These are phyloP conservation scores for Phoma sp. DNA, from an alignment of 2,329 filamentous ascomycete genomes.

Conservation along the genomic window DNA sequence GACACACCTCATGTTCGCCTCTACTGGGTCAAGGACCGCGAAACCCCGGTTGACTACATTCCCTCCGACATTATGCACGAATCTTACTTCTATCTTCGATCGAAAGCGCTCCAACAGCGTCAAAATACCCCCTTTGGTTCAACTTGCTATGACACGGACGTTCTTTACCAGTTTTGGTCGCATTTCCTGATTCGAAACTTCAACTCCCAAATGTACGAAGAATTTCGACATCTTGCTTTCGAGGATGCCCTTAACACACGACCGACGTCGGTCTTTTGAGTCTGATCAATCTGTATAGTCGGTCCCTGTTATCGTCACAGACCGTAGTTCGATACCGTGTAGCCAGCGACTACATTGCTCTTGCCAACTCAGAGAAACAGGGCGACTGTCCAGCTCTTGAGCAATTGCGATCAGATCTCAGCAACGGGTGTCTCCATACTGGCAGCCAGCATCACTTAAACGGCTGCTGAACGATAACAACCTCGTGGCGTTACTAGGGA, in stretches of 20 bases:
- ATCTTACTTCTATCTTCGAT: slow-evolving; percentile 57
- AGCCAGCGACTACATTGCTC: slow-evolving; percentile 61
- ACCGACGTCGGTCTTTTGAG: slow-evolving; percentile 65
- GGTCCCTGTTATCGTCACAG: slow-evolving; percentile 58
- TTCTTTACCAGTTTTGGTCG: slow-evolving; percentile 77
- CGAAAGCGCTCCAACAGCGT: slow-evolving; percentile 59
- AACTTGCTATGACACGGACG: slow-evolving; percentile 65
- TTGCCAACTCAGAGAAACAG: slow-evolving; percentile 58
- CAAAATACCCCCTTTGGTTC: slow-evolving; percentile 51
- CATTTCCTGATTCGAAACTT: slow-evolving; percentile 76
- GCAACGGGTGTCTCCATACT: slow-evolving; percentile 60
- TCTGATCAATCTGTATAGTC: slow-evolving; percentile 70
- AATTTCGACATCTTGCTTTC: slow-evolving; percentile 72
- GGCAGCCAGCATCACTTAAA: slow-evolving; percentile 64
- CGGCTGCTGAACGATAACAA: slow-evolving; percentile 58
- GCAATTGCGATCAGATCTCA: slow-evolving; percentile 60
- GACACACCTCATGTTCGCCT: slow-evolving; percentile 39
- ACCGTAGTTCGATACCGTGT: slow-evolving; percentile 60
- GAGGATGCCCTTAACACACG: slow-evolving; percentile 64
- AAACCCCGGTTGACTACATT: slow-evolving; percentile 51
- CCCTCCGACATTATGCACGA: slow-evolving; percentile 56
- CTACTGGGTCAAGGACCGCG: slow-evolving; percentile 60
- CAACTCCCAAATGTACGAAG: slow-evolving; percentile 76
- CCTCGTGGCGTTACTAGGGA: slow-evolving; percentile 60
- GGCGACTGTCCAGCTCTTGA: slow-evolving; percentile 56